Conservation (phyloP, 192 early-diverging fungal species). For the Linnemannia hyalina region DNA sequence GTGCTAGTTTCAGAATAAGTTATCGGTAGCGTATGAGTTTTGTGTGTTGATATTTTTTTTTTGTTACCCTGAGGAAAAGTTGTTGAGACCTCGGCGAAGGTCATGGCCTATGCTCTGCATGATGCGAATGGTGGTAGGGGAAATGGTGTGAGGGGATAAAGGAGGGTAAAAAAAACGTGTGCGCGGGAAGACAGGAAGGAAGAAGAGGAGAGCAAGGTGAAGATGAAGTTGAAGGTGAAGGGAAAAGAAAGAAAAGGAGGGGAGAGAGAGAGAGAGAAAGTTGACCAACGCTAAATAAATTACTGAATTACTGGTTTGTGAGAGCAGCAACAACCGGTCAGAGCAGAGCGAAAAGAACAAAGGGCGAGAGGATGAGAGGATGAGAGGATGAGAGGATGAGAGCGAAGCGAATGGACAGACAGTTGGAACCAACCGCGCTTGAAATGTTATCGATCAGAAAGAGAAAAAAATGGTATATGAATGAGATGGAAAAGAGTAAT, state of each 20-base stretch:
- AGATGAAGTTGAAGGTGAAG: background rate
- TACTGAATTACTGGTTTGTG: background rate
- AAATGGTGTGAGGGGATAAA: background rate
- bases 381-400: background rate
- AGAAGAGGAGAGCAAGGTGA: background rate
- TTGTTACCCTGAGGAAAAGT: slow-evolving; percentile 41
- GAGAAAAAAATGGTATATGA: background rate
- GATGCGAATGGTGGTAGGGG: background rate
- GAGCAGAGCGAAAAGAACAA: background rate
- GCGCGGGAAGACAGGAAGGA: background rate
- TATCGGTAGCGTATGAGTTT: background rate
- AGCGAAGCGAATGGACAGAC: background rate
- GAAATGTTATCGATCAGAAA: background rate
- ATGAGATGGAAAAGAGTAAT: background rate
- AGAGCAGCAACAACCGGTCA: background rate
- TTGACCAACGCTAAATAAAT: background rate
- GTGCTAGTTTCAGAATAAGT: slow-evolving; percentile 28
- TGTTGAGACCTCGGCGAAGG: slow-evolving; percentile 52
- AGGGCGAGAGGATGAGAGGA: background rate
- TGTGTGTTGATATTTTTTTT: background rate
- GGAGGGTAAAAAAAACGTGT: background rate
- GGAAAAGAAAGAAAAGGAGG: background rate
- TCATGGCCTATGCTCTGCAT: slow-evolving; percentile 58
- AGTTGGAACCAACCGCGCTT: background rate
- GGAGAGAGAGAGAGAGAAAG: background rate